phyloP scores from a whole-genome alignment of 2,329 filamentous ascomycete species.

The Diaporthe eres region DNA sequence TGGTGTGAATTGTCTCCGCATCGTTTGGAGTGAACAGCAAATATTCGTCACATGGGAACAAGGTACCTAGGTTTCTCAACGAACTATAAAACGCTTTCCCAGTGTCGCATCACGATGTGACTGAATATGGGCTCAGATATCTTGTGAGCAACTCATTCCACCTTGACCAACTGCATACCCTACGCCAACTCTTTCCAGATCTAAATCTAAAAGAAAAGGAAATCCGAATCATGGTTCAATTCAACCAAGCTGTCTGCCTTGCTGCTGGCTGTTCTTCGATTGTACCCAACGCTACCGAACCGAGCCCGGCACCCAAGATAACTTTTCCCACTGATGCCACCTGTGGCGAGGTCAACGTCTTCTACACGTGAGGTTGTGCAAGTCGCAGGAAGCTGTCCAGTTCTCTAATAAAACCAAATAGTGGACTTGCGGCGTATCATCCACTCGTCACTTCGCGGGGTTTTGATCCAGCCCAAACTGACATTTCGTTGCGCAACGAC shows the following conservation, averaged over 20 bases:
- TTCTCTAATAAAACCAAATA: neutral
- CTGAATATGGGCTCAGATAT: too few species aligned
- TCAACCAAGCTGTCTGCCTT: neutral
- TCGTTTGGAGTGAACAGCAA: neutral
- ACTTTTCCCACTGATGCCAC: neutral
- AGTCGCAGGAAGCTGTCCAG: neutral
- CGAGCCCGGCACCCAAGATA: neutral
- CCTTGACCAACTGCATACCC: too few species aligned
- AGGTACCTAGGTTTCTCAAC: neutral
- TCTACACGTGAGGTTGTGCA: conserved; percentile 3
- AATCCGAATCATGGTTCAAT: neutral
- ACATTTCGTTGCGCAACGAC: neutral
- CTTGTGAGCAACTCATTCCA: too few species aligned
- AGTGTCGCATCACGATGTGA: neutral
- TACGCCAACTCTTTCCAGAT: neutral
- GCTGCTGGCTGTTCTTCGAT: neutral
- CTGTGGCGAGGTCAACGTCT: conserved; percentile 22
- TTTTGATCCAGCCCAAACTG: neutral
- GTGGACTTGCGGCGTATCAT: conserved; percentile 16
- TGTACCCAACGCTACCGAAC: neutral
- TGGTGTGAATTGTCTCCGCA: neutral
- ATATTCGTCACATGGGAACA: neutral
- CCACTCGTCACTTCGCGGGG: neutral
- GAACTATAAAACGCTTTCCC: neutral
- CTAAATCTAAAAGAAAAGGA: too few species aligned